phyloP scores from a whole-genome alignment of 164 flowering plant genomes.

The Dillenia suffruticosa region DNA sequence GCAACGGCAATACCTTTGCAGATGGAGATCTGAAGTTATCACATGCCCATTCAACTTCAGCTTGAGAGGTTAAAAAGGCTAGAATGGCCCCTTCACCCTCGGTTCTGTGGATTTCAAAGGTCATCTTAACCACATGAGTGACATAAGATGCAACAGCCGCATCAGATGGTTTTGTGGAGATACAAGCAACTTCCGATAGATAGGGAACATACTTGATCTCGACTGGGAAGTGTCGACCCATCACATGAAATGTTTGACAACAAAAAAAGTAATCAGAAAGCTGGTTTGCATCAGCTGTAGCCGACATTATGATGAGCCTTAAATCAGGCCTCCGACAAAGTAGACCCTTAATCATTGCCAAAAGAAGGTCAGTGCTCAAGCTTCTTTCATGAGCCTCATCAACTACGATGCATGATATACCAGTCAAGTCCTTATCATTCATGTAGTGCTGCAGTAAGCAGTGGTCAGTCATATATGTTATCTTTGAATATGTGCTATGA shows the following conservation, averaged over 20 bases:
- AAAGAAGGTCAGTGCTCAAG: constrained; percentile 87
- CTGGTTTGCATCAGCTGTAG: constrained; percentile 85
- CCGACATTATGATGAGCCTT: constrained; percentile 95
- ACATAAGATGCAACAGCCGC: constrained; percentile 51
- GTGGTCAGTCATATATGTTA: constrained; percentile 81
- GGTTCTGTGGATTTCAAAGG: constrained; percentile 47
- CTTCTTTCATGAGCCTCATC: constrained; percentile 99
- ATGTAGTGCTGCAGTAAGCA: constrained; percentile 86
- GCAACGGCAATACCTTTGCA: constrained; percentile 75
- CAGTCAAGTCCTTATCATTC: constrained; percentile 52
- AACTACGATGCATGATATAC: constrained; percentile 71
- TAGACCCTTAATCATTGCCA: constrained; percentile 65
- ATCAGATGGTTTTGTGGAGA: constrained; percentile 5
- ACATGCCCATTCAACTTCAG: constrained; percentile 97
- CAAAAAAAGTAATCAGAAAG: constrained; percentile 76
- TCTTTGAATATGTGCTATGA: constrained; percentile 38
- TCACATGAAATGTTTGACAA: constrained; percentile 56
- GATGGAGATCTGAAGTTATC: constrained; percentile 49
- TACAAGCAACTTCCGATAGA: constrained; percentile 20
- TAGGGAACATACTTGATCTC: constrained; percentile 59
- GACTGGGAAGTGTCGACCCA: constrained; percentile 86
- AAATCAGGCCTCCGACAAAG: constrained; percentile 54
- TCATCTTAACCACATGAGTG: constrained; percentile 60
- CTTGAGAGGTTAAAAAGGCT: constrained; percentile 86
- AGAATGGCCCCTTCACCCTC: constrained; percentile 85